phyloP scores from a whole-genome alignment of 257 asterid species.

The Plectranthus barbatus region DNA sequence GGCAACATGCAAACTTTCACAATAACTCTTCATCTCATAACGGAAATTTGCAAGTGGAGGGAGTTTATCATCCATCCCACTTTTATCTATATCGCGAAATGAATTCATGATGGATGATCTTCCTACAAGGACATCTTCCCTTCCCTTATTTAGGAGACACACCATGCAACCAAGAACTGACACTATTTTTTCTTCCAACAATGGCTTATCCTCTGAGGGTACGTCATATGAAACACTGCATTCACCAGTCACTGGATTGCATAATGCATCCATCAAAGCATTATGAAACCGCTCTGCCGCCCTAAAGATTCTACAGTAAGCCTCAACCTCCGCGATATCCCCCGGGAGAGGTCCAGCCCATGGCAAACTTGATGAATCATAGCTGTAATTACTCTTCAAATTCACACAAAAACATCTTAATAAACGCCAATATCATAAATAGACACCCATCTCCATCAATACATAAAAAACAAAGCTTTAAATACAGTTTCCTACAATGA shows the following conservation, averaged over 20 bases:
- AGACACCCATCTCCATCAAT: not conserved
- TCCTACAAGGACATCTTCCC: conserved; percentile 81
- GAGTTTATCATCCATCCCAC: conserved; percentile 46
- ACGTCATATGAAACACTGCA: conserved; percentile 77
- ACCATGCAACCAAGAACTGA: conserved; percentile 98
- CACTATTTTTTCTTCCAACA: conserved; percentile 81
- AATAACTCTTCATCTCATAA: conserved; percentile 93
- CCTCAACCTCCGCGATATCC: conserved; percentile 94
- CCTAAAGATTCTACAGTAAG: conserved; percentile 90
- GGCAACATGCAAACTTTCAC: conserved; percentile 92
- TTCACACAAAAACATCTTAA: conserved; percentile 22
- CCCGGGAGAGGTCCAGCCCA: conserved; percentile 97
- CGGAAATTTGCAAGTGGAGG: conserved; percentile 92
- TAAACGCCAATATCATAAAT: not conserved
- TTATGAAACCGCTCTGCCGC: conserved; percentile 87
- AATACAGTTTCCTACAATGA: not conserved
- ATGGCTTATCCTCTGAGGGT: conserved; percentile 70
- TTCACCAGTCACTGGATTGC: conserved; percentile 92
- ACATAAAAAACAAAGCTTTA: not conserved
- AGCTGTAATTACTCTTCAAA: conserved; percentile 42
- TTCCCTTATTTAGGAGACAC: conserved; percentile 83
- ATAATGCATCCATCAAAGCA: conserved; percentile 78
- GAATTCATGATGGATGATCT: conserved; percentile 55
- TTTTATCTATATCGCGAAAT: conserved; percentile 48
- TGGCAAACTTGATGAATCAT: conserved; percentile 48